Percentiles rank a stretch among this genome's conserved stretches.
phyloP scores from a whole-genome alignment of 768 basidiomycete species.

The Kwoniella botswanensis region DNA sequence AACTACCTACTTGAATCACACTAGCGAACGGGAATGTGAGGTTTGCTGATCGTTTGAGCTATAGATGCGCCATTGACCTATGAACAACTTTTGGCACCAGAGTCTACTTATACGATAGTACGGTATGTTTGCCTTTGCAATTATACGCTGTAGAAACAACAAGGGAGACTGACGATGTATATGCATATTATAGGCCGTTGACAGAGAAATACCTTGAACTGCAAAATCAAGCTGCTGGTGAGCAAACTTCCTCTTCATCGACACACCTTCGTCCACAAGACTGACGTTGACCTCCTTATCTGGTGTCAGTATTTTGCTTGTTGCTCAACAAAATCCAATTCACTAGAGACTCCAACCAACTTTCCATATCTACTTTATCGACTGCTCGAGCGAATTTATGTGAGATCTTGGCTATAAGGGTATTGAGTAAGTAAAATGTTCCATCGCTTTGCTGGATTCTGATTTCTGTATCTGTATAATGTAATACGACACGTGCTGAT shows the following conservation, averaged over 20 bases:
- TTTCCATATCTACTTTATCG: conserved; percentile 72
- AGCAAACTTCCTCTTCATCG: not conserved
- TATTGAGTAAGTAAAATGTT: conserved; percentile 65
- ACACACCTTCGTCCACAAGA: too few species aligned
- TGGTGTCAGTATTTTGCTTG: conserved; percentile 78
- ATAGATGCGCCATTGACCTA: conserved; percentile 81
- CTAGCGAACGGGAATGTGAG: not conserved
- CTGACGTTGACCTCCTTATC: too few species aligned
- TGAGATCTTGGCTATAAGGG: conserved; percentile 83
- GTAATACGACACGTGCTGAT: not conserved
- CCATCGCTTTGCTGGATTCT: too few species aligned
- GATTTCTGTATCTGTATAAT: not conserved
- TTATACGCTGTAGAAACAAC: not conserved
- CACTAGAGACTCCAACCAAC: conserved; percentile 70
- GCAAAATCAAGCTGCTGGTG: conserved; percentile 75
- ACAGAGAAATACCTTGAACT: conserved; percentile 81
- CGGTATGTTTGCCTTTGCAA: conserved; percentile 36
- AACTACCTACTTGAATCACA: not conserved
- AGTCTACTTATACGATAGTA: conserved; percentile 86
- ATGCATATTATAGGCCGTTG: conserved; percentile 65
- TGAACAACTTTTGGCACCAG: conserved; percentile 81
- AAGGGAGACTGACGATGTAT: not conserved
- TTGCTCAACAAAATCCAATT: conserved; percentile 87
- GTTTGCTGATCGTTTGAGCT: not conserved
- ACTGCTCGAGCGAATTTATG: conserved; percentile 79